Conservation (phyloP, 2,329 filamentous ascomycete species). For the Xylaria sp. region DNA sequence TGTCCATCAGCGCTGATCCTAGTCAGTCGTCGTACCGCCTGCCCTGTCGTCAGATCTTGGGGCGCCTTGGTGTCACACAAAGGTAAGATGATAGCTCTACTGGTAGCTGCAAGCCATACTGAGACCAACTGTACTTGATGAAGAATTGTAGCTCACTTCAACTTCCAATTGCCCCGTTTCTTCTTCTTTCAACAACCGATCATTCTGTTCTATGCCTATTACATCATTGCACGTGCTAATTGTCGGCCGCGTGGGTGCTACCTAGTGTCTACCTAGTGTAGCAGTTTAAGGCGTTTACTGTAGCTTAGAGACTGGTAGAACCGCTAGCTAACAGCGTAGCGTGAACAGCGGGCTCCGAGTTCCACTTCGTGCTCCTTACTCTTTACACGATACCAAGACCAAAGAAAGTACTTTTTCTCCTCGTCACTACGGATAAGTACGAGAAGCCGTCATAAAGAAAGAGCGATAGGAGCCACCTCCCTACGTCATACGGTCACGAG, state of each 20-base stretch:
- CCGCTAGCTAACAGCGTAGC: background rate
- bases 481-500: too few species aligned
- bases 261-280: background rate
- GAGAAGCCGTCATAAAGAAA: background rate
- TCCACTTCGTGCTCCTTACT: constrained; percentile 1
- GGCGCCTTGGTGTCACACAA: background rate
- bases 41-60: background rate
- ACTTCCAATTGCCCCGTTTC: too few species aligned
- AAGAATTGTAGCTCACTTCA: background rate
- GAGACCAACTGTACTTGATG: background rate
- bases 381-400: background rate
- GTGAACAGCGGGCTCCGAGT: background rate
- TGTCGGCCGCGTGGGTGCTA: background rate
- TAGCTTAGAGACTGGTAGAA: too few species aligned
- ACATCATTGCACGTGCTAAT: background rate
- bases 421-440: background rate
- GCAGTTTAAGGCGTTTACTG: background rate
- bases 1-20: too few species aligned
- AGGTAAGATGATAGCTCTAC: background rate
- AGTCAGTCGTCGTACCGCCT: too few species aligned
- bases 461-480: too few species aligned
- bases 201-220: background rate
- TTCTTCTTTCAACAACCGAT: background rate
- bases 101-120: background rate
- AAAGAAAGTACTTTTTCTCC: background rate